Evolutionary conservation across 331 rosid species (phyloP), one percentile per base, ranked within the genome.

Genomic region (Quercus lobata): DNA sequence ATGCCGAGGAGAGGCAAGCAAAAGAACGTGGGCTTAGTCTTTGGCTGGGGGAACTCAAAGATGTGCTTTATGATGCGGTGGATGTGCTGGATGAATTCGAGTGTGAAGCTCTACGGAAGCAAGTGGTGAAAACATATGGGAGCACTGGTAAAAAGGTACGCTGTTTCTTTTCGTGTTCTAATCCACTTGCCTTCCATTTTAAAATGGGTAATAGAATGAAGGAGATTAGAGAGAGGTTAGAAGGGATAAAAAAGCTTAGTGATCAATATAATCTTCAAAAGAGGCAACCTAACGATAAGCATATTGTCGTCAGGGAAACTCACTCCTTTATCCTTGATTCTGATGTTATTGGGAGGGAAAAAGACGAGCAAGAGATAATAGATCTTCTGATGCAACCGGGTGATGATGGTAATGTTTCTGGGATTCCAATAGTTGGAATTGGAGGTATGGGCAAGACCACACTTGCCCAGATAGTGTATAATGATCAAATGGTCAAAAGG

Each of bases 131-230:
- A 76, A 60, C 46, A 7, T 32, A 71, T 57, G 77, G 70, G 0
- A 37, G 29, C 22, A 21, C 24, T 5, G 62, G 5, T 4, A 5
- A 35, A 14, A 82, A 77, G 85, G 82, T 77, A 54, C 17, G 35
- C 35, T 57, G 24, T 32, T 77, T 77, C 60, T 83, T 86, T 53
- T 86, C 80, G 18, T 0, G 1, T 8, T 83, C 74, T 69, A 86
- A 74, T 75, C 81, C 85, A 35, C 60, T 83, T 27, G 69, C 76
- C 2, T 71, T 85, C 35, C 74, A 37, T 7, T 25, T 35, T 9
- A 82, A 15, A 3, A 57, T 80, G 37, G 75, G 77, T 22, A 55
- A 7, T 25, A 41, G 75, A 21, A 75, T 86, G 0, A 78, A 57
- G 54, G 21, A 22, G 3, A 71, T 80, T 1, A 62, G 15, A 7